Base-by-base conservation (phyloP, 75 land plant genomes). In the Azolla pinnata region DNA sequence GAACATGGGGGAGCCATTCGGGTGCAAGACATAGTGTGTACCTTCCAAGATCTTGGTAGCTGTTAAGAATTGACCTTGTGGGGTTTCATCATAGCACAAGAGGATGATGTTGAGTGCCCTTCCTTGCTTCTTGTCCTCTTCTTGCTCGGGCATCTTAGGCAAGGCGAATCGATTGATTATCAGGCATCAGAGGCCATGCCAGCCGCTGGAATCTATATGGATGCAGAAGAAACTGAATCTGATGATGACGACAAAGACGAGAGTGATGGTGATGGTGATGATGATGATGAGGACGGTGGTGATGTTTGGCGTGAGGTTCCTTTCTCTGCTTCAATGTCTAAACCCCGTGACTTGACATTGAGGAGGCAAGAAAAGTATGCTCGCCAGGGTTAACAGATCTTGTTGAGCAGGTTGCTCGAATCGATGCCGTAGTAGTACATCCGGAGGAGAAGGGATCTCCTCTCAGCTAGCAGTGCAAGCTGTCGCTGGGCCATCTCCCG, bases 1-100 rank as follows among this genome's bases (percentile, higher is more conserved):
- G 59, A 90, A 90, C 96, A 90, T 90, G 3, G 91, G 81, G 3
- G 96, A 90, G 2, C 96, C 96, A 70, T 90, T 90, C 12, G 96
- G 96, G 62, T 90, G 92, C 18, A 83, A 68, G 33, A 90, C 92
- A 72, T 90, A 90, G 48, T 87, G 84, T 0, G 87, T 90, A 10
- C 96, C 96, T 65, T 90, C 96, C 31, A 90, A 64, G 35, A 90
- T 83, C 71, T 90, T 90, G 44, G 96, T 86, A 9, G 87, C 96
- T 54, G 87, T 81, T 28, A 90, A 73, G 48, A 67, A 31, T 19
- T 42, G 18, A 21, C 74, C 68, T 23, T 77, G 78, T 3, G 67
- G 67, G 0, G 67, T 47, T 48, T 83, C 80, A 30, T 86, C 92
- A 58, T 90, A 90, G 18, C 92, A 90, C 9, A 90, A 76, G 59